Evolutionary conservation across 139 green algal species (phyloP).

Genomic region (Eudorina sp.): DNA sequence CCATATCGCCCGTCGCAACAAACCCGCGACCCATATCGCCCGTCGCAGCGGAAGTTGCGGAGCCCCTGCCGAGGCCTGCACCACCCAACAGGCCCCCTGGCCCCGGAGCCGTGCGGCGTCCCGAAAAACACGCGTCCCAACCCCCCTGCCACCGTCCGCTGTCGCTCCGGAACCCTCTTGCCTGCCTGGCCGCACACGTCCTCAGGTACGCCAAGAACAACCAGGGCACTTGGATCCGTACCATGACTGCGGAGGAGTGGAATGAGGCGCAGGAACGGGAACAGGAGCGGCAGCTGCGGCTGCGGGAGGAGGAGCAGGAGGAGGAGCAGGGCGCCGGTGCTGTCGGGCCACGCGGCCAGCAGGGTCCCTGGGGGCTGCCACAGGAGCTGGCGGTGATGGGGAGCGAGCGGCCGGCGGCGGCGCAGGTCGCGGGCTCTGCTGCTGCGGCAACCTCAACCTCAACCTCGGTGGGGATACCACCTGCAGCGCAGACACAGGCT

Average conservation of each 20-base stretch:
- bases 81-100: too few relatives aligned
- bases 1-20: too few relatives aligned
- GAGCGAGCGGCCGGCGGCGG: not conserved
- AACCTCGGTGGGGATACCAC: not conserved
- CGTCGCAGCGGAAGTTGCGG: too few relatives aligned
- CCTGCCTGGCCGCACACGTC: not conserved
- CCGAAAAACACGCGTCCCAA: too few relatives aligned
- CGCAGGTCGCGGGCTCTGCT: too few relatives aligned
- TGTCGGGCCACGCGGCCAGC: too few relatives aligned
- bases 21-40: too few relatives aligned
- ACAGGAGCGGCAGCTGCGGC: not conserved
- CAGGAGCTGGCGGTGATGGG: not conserved
- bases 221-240: slow-evolving; percentile 11
- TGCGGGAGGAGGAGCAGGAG: not conserved
- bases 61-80: too few relatives aligned
- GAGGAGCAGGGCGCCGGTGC: not conserved
- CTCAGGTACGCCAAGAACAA: not conserved
- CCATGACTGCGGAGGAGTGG: not conserved
- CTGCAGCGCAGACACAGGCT: too few relatives aligned
- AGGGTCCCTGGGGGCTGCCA: not conserved
- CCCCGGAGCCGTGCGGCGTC: too few relatives aligned
- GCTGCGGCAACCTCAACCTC: not conserved
- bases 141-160: not conserved
- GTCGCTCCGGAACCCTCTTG: not conserved
- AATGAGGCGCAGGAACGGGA: not conserved